A percentile compares a stretch with the other conserved stretches of the same genome.
These are phyloP conservation scores for Tephrocybe sp. DNA, from an alignment of 768 basidiomycete species.

Conservation along the genomic window DNA sequence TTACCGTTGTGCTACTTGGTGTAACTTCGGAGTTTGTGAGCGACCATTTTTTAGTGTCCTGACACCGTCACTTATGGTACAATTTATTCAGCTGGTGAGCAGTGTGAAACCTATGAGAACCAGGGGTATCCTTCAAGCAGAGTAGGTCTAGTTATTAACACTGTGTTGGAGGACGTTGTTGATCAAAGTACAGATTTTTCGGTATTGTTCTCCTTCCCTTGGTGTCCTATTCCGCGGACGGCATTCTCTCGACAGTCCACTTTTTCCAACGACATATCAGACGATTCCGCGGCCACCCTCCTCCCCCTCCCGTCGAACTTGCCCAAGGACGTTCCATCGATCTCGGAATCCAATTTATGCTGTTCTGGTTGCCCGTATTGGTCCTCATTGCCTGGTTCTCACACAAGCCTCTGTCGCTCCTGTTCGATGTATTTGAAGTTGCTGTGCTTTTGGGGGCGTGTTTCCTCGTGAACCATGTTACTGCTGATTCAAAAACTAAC, in stretches of 20 bases:
- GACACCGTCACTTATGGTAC: neutral
- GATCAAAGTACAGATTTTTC: constrained; percentile 52
- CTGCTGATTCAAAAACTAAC: constrained; percentile 74
- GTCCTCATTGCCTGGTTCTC: constrained; percentile 68
- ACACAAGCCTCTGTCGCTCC: constrained; percentile 52
- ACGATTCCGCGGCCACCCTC: constrained; percentile 35
- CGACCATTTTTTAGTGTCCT: neutral
- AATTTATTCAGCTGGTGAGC: constrained; percentile 49
- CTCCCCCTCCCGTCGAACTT: constrained; percentile 44
- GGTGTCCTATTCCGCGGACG: constrained; percentile 72
- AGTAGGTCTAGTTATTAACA: constrained; percentile 34
- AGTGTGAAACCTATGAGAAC: constrained; percentile 56
- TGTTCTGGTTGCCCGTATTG: constrained; percentile 79
- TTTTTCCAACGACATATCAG: constrained; percentile 45
- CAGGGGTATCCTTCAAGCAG: constrained; percentile 37
- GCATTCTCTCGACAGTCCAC: constrained; percentile 52
- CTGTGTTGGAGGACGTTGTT: neutral
- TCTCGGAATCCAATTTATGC: constrained; percentile 71
- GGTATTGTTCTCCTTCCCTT: constrained; percentile 69
- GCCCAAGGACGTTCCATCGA: constrained; percentile 72
- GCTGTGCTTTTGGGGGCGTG: constrained; percentile 63
- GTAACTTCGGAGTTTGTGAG: constrained; percentile 65
- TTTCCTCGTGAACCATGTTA: constrained; percentile 77
- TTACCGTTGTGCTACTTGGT: constrained; percentile 58
- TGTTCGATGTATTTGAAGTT: constrained; percentile 73